Evolutionary conservation across 805 yeast species (phyloP).

Genomic region (Teunomyces atbi): DNA sequence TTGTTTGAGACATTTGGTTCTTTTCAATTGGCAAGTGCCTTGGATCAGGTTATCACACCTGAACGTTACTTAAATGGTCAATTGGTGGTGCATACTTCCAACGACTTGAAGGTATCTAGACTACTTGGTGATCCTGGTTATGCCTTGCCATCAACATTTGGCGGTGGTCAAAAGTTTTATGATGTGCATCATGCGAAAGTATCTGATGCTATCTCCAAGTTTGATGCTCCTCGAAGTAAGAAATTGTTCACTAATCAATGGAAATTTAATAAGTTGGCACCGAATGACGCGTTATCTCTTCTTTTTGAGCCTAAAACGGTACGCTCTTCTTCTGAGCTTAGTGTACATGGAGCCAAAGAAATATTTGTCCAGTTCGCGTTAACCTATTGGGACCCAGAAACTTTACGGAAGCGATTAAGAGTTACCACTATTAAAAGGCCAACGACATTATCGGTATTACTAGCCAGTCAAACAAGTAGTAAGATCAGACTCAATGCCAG

Average conservation of each 20-base stretch:
- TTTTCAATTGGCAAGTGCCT: slow-evolving; percentile 16
- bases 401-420: slow-evolving; percentile 22
- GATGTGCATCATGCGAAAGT: slow-evolving; percentile 27
- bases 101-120: slow-evolving; percentile 30
- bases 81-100: slow-evolving; percentile 31
- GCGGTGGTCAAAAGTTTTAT: slow-evolving; percentile 15
- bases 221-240: slow-evolving; percentile 31
- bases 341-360: slow-evolving; percentile 18
- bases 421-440: slow-evolving; percentile 29
- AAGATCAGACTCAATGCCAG: slow-evolving; percentile 8
- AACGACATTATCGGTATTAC: slow-evolving; percentile 24
- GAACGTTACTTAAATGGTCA: slow-evolving; percentile 10
- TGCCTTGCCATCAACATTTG: slow-evolving; percentile 33
- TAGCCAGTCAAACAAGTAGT: slow-evolving; percentile 9
- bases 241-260: slow-evolving; percentile 39
- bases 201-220: slow-evolving; percentile 30
- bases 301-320: slow-evolving; percentile 34
- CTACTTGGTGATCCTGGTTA: slow-evolving; percentile 29
- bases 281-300: slow-evolving; percentile 24
- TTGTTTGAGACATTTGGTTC: slow-evolving; percentile 29
- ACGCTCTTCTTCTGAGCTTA: slow-evolving; percentile 17
- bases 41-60: not conserved
- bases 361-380: slow-evolving; percentile 32
- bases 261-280: slow-evolving; percentile 25
- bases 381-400: slow-evolving; percentile 25